Evolutionary conservation across 1,284 basidiomycete species (phyloP).

Genomic region (Rhodotorula sp.): DNA sequence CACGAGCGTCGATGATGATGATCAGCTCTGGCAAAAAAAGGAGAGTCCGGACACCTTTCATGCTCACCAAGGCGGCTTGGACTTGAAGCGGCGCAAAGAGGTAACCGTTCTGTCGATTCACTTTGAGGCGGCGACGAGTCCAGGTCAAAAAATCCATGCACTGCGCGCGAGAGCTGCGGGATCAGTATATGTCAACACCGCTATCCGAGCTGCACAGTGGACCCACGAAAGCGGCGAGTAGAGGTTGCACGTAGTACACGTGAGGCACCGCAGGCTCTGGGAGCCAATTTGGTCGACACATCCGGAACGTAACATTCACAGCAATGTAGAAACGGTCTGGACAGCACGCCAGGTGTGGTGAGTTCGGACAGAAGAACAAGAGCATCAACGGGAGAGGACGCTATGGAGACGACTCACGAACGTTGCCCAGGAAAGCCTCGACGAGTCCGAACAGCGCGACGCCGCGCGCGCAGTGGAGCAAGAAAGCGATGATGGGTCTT

Average conservation of each 20-base stretch:
- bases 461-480: not conserved
- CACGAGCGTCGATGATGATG: not conserved
- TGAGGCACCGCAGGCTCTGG: not conserved
- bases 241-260: not conserved
- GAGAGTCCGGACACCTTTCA: not conserved
- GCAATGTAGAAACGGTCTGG: not conserved
- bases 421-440: not conserved
- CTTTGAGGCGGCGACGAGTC: not conserved
- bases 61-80: not conserved
- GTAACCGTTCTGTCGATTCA: not conserved
- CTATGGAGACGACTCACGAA: not conserved
- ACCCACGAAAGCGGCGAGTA: not conserved
- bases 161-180: not conserved
- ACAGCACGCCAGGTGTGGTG: not conserved
- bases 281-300: not conserved
- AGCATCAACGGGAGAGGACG: too few relatives aligned
- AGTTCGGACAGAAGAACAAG: not conserved
- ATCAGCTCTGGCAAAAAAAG: too few relatives aligned
- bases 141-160: not conserved
- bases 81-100: not conserved
- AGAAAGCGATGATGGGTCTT: too few relatives aligned
- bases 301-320: not conserved
- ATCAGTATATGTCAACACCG: too few relatives aligned
- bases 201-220: not conserved
- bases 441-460: not conserved